Evolutionary conservation across 1,284 basidiomycete species (phyloP).

Genomic region (Ustilago hordei): DNA sequence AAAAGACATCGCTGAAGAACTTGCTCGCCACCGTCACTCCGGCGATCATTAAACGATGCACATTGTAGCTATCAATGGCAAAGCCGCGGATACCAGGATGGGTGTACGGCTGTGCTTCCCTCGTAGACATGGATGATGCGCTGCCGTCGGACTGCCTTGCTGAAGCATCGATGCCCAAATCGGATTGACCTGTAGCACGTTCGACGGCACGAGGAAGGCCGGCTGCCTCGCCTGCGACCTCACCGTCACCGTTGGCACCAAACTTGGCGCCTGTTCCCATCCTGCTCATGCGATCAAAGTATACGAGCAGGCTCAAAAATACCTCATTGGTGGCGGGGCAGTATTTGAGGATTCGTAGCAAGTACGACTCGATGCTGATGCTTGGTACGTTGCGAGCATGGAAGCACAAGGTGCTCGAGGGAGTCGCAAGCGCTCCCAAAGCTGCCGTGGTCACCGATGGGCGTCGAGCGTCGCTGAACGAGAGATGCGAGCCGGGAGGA

Average conservation of each 20-base stretch:
- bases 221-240: slow-evolving; percentile 52
- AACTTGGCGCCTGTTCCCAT: slow-evolving; percentile 73
- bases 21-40: slow-evolving; percentile 98
- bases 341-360: slow-evolving; percentile 95
- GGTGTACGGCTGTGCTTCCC: slow-evolving; percentile 20
- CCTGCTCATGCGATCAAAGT: slow-evolving; percentile 86
- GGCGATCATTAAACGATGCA: slow-evolving; percentile 94
- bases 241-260: slow-evolving; percentile 45
- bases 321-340: slow-evolving; percentile 99
- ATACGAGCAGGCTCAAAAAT: slow-evolving; percentile 91
- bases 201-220: slow-evolving; percentile 48
- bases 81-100: slow-evolving; percentile 75
- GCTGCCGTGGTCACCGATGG: slow-evolving; percentile 78
- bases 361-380: slow-evolving; percentile 93
- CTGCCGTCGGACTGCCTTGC: slow-evolving; percentile 16
- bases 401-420: slow-evolving; percentile 87
- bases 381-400: slow-evolving; percentile 95
- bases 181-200: slow-evolving; percentile 25
- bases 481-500: slow-evolving; percentile 47
- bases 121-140: background rate
- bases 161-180: background rate
- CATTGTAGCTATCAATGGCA: slow-evolving; percentile 96
- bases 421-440: slow-evolving; percentile 79
- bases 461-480: slow-evolving; percentile 52
- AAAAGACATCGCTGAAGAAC: slow-evolving; percentile 98